A percentile compares a stretch with the other conserved stretches of the same genome.
Evolutionary conservation across 176 grass and related monocot genomes (phyloP).

Genomic region (Oryza meridionalis): DNA sequence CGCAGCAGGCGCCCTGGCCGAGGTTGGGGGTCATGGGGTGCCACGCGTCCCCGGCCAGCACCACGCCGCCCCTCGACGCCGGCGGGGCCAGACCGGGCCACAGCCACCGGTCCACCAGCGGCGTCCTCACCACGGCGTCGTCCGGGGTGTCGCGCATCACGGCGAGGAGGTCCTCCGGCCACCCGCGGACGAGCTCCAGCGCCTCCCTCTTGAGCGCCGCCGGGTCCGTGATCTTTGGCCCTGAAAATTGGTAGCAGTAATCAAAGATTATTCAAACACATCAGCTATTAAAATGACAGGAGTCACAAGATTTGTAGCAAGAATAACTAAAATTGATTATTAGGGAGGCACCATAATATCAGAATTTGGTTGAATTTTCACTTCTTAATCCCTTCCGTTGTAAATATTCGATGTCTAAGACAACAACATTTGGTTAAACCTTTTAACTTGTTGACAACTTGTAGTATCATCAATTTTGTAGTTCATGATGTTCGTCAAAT

Average conservation of each 20-base stretch:
- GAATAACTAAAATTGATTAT: too few relatives aligned
- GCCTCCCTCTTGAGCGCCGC: slow-evolving; percentile 75
- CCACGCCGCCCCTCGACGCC: slow-evolving; percentile 55
- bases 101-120: slow-evolving; percentile 86
- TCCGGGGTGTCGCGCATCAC: slow-evolving; percentile 73
- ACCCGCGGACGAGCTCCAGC: slow-evolving; percentile 63
- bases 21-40: slow-evolving; percentile 99
- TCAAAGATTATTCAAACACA: too few relatives aligned
- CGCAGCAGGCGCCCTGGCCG: slow-evolving; percentile 88
- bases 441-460: too few relatives aligned
- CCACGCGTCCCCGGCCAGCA: slow-evolving; percentile 87
- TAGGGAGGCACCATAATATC: too few relatives aligned
- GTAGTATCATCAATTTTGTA: too few relatives aligned
- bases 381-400: too few relatives aligned
- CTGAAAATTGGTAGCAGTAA: slow-evolving; percentile 34
- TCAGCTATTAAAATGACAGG: background rate
- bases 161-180: slow-evolving; percentile 66
- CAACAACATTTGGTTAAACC: too few relatives aligned
- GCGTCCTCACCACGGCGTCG: slow-evolving; percentile 64
- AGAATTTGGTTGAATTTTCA: too few relatives aligned
- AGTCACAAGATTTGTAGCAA: too few relatives aligned
- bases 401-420: too few relatives aligned
- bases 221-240: slow-evolving; percentile 53
- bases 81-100: slow-evolving; percentile 70
- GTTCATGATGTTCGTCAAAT: too few relatives aligned